Base-by-base conservation (phyloP, 495 filamentous ascomycete genomes). In the Aspergillus homomorphus region DNA sequence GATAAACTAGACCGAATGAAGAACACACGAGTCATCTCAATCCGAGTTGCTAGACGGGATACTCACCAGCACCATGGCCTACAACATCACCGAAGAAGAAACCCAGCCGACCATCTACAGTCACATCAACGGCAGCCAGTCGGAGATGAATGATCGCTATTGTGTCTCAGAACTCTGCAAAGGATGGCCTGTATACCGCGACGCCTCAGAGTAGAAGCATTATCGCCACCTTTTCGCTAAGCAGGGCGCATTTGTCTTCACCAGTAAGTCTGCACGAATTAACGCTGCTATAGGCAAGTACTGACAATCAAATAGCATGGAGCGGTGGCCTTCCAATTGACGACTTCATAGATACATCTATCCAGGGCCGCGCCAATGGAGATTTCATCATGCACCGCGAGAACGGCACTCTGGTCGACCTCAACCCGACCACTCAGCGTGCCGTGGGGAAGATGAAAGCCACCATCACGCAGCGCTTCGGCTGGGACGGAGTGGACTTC, bases 361-460 rank as follows among this genome's bases (percentile, higher is more conserved):
- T 63, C 50, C 33, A 48, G 12, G 65, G 56, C 33, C 61, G 59
- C 53, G 59, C 62, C 38, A 58, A 61, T 59, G 56, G 56, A 18
- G 56, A 58, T 45, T 49, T 51, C 46, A 51, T 58, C 56, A 58
- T 51, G 66, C 67, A 70, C 60, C 55, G 67, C 33, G 64, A 62
- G 30, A 53, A 62, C 23, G 67, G 67, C 24, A 61, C 56, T 16
- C 59, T 56, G 3, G 66, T 63, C 10, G 67, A 70, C 52, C 62
- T 70, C 46, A 62, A 64, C 46, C 56, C 56, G 4, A 16, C 42
- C 33, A 62, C 46, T 9, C 61, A 58, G 4, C 66, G 67, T 48
- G 67, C 67, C 8, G 61, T 68, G 14, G 62, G 60, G 15, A 70
- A 68, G 54, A 64, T 70, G 66, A 68, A 70, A 30, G 65, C 63